Evolutionary conservation across 1,284 basidiomycete species (phyloP), one percentile per base, ranked within the genome.

Genomic region (Apiotrichum sp.): DNA sequence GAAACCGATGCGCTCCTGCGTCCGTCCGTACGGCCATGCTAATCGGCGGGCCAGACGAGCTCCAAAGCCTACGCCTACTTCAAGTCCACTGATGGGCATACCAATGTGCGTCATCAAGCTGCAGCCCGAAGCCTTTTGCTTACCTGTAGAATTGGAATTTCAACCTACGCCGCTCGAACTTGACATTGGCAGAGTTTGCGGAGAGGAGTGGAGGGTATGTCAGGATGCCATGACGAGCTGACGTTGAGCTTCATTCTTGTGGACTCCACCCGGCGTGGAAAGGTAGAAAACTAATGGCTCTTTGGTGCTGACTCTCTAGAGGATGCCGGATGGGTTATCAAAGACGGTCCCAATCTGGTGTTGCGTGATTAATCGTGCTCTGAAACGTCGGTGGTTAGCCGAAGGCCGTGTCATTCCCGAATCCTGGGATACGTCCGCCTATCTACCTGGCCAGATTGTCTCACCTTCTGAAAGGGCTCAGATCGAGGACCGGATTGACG

Each of bases 291-390:
- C 1, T 22, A 16, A n/a, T 51, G 31, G 32, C 44, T 10, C 31
- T 42, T 33, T 38, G 36, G 9, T 38, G 36, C 8, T 38, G 36
- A 29, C 29, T 29, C 29, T 29, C 7, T 60, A 78, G 77, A 85
- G 90, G 13, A 87, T 95, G 62, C 95, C 95, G 0, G 95, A 98
- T 66, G 92, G 93, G 0, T 79, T 98, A 0, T 89, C 89, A 5
- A 98, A 98, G 73, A 98, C 95, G 0, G 82, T 97, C 0, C 93
- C 95, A 0, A 89, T 93, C 47, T 98, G 95, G 95, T 98, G 95
- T 71, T 80, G 89, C 2, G 90, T 95, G 3, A 79, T 98, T 63
- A 98, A 97, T 67, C 80, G 83, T 7, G 89, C 90, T 0, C 65
- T 86, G 13, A 47, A 52, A 2, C 45, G 65, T 10, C 61, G 65